These are phyloP conservation scores for Phycomyces nitens DNA, from an alignment of 192 early-diverging fungal genomes.

Conservation along the genomic window DNA sequence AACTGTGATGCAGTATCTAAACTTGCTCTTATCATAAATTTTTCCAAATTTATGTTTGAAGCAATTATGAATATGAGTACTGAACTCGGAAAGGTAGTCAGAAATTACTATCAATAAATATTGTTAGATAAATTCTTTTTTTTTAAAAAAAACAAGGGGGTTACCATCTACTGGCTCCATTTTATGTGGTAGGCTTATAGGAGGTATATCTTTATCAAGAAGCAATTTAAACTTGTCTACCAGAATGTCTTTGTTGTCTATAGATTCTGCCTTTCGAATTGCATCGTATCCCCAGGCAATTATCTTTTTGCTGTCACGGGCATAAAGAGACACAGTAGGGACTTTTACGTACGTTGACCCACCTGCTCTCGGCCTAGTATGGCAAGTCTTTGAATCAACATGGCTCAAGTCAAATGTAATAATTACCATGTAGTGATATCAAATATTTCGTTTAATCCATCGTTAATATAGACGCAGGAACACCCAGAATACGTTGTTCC, in stretches of 20 bases:
- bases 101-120: conserved; percentile 31
- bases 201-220: conserved; percentile 40
- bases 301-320: conserved; percentile 33
- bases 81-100: conserved; percentile 44
- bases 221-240: conserved; percentile 46
- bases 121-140: no score
- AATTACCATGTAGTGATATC: conserved; percentile 43
- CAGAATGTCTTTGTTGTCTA: conserved; percentile 37
- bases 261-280: conserved; percentile 32
- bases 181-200: conserved; percentile 39
- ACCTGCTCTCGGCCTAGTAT: background rate
- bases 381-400: background rate
- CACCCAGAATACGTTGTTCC: conserved; percentile 51
- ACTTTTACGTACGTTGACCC: conserved; percentile 17
- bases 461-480: conserved; percentile 37
- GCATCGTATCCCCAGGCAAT: conserved; percentile 45
- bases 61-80: conserved; percentile 39
- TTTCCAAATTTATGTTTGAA: conserved; percentile 30
- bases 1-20: conserved; percentile 40
- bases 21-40: background rate
- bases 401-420: no score
- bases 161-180: conserved; percentile 36
- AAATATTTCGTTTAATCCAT: conserved; percentile 40
- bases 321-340: conserved; percentile 38
- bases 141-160: no score